These are phyloP conservation scores for Kluyveromyces sp. DNA, from an alignment of 1,139 yeast species.

Conservation along the genomic window DNA sequence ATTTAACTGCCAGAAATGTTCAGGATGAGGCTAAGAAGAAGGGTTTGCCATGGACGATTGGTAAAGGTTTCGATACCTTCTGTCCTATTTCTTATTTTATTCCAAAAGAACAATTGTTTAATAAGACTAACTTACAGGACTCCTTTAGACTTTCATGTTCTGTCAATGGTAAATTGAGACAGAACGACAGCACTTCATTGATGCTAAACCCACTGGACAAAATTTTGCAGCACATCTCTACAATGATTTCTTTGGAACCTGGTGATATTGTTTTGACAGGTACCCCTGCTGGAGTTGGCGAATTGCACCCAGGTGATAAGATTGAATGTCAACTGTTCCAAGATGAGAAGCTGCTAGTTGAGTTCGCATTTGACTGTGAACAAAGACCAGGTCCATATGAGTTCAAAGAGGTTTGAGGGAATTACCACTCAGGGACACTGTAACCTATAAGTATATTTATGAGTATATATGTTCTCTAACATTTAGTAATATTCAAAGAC, in stretches of 20 bases:
- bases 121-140: slow-evolving; percentile 49
- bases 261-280: slow-evolving; percentile 93
- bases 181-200: slow-evolving; percentile 69
- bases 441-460: too few species aligned
- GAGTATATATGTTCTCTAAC: too few species aligned
- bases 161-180: slow-evolving; percentile 65
- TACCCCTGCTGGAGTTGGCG: slow-evolving; percentile 97
- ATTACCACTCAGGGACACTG: too few species aligned
- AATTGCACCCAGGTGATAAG: slow-evolving; percentile 66
- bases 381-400: slow-evolving; percentile 77
- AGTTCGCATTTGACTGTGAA: slow-evolving; percentile 47
- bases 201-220: slow-evolving; percentile 87
- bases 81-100: slow-evolving; percentile 72
- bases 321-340: slow-evolving; percentile 55
- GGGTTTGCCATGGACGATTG: slow-evolving; percentile 95
- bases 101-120: slow-evolving; percentile 56
- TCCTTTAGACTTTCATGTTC: slow-evolving; percentile 42
- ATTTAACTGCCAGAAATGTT: slow-evolving; percentile 91
- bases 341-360: slow-evolving; percentile 48
- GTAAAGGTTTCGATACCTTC: slow-evolving; percentile 94
- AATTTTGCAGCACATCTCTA: slow-evolving; percentile 72
- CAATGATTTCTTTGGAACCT: slow-evolving; percentile 80
- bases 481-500: too few species aligned
- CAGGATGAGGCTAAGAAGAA: slow-evolving; percentile 91
- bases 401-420: slow-evolving; percentile 43